Conservation (phyloP, 208 protist species). For the Phytomonas sp. region DNA sequence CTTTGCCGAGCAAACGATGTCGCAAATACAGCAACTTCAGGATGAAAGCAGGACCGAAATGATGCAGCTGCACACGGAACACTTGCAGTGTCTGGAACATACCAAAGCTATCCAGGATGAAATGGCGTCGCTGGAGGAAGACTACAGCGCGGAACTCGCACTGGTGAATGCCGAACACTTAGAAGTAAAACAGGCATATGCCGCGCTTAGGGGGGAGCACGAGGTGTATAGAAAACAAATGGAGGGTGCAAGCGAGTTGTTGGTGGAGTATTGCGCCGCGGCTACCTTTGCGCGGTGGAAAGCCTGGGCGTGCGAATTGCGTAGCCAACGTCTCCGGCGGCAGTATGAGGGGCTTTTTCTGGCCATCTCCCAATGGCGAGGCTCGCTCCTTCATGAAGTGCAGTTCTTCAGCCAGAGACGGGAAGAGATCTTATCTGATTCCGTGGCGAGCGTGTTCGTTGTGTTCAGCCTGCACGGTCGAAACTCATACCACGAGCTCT, state of each 20-base stretch:
- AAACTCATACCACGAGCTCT: not conserved
- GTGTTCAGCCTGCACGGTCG: not conserved
- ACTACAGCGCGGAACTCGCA: slow-evolving; percentile 6
- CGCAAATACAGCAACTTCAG: not conserved
- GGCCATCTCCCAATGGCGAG: slow-evolving; percentile 8
- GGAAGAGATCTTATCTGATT: not conserved
- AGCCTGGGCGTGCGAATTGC: slow-evolving; percentile 16
- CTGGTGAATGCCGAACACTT: slow-evolving; percentile 4
- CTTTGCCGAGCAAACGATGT: not conserved
- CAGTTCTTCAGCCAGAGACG: not conserved
- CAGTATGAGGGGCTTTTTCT: slow-evolving; percentile 8
- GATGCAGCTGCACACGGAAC: not conserved
- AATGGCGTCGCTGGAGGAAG: slow-evolving; percentile 7
- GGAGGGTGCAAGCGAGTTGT: slow-evolving; percentile 14
- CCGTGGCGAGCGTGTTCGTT: not conserved
- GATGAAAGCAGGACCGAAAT: not conserved
- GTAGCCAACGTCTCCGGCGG: slow-evolving; percentile 2
- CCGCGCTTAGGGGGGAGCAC: slow-evolving; percentile 2
- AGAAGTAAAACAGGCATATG: slow-evolving; percentile 1
- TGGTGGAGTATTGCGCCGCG: slow-evolving; percentile 42
- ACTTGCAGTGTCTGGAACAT: not conserved
- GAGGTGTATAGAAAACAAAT: slow-evolving; percentile 3
- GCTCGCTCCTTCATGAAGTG: not conserved
- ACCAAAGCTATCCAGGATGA: not conserved
- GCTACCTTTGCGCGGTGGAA: slow-evolving; percentile 26